Conservation (phyloP, 345 rosid species). For the Draba incana region DNA sequence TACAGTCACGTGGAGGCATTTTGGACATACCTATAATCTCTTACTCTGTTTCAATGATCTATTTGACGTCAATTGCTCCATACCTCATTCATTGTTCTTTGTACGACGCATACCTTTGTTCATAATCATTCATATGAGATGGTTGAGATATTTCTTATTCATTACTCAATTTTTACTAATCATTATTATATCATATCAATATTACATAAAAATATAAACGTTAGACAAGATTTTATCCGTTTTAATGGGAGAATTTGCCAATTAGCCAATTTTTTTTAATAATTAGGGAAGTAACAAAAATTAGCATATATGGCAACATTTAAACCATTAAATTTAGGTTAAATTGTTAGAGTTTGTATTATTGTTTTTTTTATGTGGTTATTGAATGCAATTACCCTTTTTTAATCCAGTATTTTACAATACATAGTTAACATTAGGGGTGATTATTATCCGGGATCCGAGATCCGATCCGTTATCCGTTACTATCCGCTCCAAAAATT, state of each 20-base stretch:
- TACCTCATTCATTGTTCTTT: constrained; percentile 39
- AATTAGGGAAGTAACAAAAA: too few relatives aligned
- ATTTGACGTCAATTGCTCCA: constrained; percentile 35
- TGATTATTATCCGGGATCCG: too few relatives aligned
- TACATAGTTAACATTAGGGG: too few relatives aligned
- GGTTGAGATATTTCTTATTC: constrained; percentile 6
- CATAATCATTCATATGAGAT: constrained; percentile 17
- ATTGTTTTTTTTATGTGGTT: too few relatives aligned
- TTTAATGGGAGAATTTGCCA: too few relatives aligned
- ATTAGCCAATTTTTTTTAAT: too few relatives aligned
- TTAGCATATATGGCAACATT: too few relatives aligned
- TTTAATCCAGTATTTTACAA: background rate
- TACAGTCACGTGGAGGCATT: constrained; percentile 37
- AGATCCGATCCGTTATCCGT: too few relatives aligned
- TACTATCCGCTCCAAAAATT: too few relatives aligned
- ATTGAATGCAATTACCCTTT: too few relatives aligned
- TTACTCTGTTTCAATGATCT: constrained; percentile 24
- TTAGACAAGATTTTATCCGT: constrained; percentile 2
- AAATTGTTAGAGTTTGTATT: too few relatives aligned
- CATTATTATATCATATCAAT: constrained; percentile 4
- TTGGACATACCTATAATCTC: constrained; percentile 29
- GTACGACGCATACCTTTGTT: constrained; percentile 29
- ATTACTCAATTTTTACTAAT: background rate
- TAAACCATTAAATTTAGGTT: too few relatives aligned
- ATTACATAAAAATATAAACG: background rate